Percentiles rank a stretch among this genome's conserved stretches.
phyloP scores from a whole-genome alignment of 345 rosid genomes.

The Nephelium lappaceum region DNA sequence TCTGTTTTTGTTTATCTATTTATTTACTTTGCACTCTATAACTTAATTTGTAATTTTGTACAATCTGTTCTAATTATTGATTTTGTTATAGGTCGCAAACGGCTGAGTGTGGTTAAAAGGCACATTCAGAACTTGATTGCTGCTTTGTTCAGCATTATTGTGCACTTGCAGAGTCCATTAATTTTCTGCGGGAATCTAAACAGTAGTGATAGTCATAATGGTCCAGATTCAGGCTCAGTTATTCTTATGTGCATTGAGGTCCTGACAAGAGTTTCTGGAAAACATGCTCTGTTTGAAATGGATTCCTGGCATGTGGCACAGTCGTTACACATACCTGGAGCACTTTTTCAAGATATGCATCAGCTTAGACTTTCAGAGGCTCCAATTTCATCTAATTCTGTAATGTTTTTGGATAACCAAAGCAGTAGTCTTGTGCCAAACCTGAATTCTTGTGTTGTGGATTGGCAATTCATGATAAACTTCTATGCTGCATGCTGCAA shows the following conservation, averaged over 20 bases:
- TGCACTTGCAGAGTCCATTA: constrained; percentile 77
- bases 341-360: constrained; percentile 58
- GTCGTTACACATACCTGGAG: constrained; percentile 66
- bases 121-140: constrained; percentile 68
- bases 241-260: constrained; percentile 91
- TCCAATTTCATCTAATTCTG: constrained; percentile 26
- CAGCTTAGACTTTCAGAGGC: constrained; percentile 37
- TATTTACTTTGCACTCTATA: background rate
- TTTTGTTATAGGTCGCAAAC: constrained; percentile 63
- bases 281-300: constrained; percentile 64
- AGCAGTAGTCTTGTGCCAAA: constrained; percentile 26
- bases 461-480: constrained; percentile 55
- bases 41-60: background rate
- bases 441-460: constrained; percentile 35
- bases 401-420: constrained; percentile 29
- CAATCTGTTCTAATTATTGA: constrained; percentile 28
- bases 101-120: constrained; percentile 58
- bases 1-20: background rate
- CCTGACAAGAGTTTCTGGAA: constrained; percentile 75
- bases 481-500: constrained; percentile 73
- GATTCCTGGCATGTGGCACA: constrained; percentile 78
- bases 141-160: constrained; percentile 68
- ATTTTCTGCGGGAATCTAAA: constrained; percentile 45
- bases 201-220: constrained; percentile 29
- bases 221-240: constrained; percentile 83